A percentile compares a stretch with the other conserved stretches of the same genome.
Conservation (phyloP, 129 eudicot species). For the Tagetes erecta region DNA sequence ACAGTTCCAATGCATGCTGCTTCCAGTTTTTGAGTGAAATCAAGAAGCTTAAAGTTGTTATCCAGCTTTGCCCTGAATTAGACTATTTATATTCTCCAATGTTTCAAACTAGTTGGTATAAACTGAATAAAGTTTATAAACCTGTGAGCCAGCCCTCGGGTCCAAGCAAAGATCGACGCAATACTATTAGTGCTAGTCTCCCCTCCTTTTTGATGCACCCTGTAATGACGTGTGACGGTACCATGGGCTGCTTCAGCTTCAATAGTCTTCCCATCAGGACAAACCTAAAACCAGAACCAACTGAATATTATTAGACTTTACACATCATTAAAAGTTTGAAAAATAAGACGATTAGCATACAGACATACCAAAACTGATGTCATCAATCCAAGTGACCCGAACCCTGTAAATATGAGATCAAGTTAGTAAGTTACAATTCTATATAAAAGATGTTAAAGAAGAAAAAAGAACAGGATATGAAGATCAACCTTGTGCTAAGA, state of each 20-base stretch:
- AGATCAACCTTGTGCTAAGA: too few relatives aligned
- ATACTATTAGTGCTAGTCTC: constrained; percentile 15
- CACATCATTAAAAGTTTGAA: neutral
- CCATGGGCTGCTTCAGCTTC: neutral
- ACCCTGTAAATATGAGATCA: neutral
- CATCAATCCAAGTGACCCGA: neutral
- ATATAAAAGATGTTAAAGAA: neutral
- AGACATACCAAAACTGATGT: neutral
- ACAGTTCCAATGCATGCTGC: constrained; percentile 81
- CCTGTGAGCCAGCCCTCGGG: constrained; percentile 96
- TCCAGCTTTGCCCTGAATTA: constrained; percentile 79
- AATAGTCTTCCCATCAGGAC: neutral
- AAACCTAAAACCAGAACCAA: neutral
- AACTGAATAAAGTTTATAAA: constrained; percentile 6
- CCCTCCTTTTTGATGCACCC: neutral
- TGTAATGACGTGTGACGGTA: neutral
- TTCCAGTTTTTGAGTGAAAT: constrained; percentile 81
- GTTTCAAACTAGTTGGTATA: neutral
- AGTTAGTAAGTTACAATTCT: neutral
- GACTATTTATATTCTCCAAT: neutral
- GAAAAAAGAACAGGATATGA: too few relatives aligned
- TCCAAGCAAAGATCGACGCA: constrained; percentile 97
- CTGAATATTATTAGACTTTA: too few relatives aligned
- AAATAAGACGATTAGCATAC: neutral
- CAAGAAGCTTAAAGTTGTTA: constrained; percentile 63